These are phyloP conservation scores for Styphnolobium japonicum DNA, from an alignment of 306 rosid species.

Conservation along the genomic window DNA sequence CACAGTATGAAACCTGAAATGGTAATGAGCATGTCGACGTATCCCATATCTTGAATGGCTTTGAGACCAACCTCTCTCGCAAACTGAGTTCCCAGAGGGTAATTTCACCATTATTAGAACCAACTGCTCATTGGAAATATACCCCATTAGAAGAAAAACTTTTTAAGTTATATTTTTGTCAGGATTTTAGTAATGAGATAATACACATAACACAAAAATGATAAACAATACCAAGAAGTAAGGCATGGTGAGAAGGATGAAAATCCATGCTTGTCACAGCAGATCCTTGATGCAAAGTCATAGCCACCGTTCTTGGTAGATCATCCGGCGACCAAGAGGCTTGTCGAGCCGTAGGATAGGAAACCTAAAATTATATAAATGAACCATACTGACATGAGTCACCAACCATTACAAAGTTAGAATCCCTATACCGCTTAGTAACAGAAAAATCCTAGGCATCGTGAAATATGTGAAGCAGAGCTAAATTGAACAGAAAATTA, in stretches of 20 bases:
- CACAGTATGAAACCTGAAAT: constrained; percentile 59
- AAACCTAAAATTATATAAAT: constrained; percentile 53
- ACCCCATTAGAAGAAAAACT: constrained; percentile 13
- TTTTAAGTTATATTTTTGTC: background rate
- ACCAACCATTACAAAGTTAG: constrained; percentile 13
- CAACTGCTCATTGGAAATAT: constrained; percentile 54
- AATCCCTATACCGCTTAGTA: background rate
- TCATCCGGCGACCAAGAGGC: constrained; percentile 75
- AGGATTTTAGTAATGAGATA: background rate
- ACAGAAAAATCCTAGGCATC: background rate
- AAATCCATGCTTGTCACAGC: constrained; percentile 85
- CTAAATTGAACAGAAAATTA: constrained; percentile 6
- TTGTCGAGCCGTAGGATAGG: constrained; percentile 64
- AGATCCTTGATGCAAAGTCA: constrained; percentile 78
- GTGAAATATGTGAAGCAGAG: background rate
- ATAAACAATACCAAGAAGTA: constrained; percentile 67
- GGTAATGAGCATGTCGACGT: constrained; percentile 47
- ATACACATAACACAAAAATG: constrained; percentile 9
- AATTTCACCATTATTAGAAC: constrained; percentile 72
- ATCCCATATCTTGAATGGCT: constrained; percentile 83
- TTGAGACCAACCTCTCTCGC: constrained; percentile 71
- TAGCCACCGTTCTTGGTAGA: constrained; percentile 76
- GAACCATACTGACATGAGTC: constrained; percentile 16
- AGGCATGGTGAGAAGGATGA: constrained; percentile 69
- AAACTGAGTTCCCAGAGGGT: constrained; percentile 75